Base-by-base conservation (phyloP, 2,329 filamentous ascomycete species). In the Talaromyces islandicus region DNA sequence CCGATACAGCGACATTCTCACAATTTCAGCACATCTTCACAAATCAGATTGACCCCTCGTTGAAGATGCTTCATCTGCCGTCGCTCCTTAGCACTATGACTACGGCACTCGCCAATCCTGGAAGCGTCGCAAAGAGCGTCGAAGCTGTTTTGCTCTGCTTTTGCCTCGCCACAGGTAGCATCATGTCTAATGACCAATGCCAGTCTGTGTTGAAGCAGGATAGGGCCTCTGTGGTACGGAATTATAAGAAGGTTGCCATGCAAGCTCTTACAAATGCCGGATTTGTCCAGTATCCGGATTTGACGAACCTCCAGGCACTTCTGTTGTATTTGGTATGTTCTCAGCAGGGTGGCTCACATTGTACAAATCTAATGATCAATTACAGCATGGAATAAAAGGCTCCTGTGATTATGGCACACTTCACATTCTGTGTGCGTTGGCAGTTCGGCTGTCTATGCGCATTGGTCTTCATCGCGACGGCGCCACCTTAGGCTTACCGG, bases 381-480 rank as follows among this genome's bases (percentile, higher is more conserved):
- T 32, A 11, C 30, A 32, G 30, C 30, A 10, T 32, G 30, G 30
- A 11, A 11, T 32, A 10, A 32, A 32, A 32, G 30, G 30, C 7
- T 32, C 10, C 1, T 32, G 10, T 32, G 30, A 11, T 2, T 32
- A 32, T 11, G 30, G 7, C 30, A 32, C 30, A 32, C 10, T 32
- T 32, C 30, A 32, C 30, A 11, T 32, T 11, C 30, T 32, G 7
- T 32, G 30, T 11, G 30, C 7, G 30, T 10, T 32, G 30, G 30
- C 30, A 32, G 30, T 32, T 32, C 30, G 30, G 30, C 30, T 32
- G 30, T 32, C 30, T 32, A 32, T 32, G 30, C 30, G 30, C 68
- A 85, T 88, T 80, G 86, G 86, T 0, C 77, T 88, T 54, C 85
- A 88, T 61, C 80, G 83, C 9, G 86, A 89, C 61, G 85, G 84